Evolutionary conservation across 1,284 basidiomycete species (phyloP).

Genomic region (Heterobasidion parviporum): DNA sequence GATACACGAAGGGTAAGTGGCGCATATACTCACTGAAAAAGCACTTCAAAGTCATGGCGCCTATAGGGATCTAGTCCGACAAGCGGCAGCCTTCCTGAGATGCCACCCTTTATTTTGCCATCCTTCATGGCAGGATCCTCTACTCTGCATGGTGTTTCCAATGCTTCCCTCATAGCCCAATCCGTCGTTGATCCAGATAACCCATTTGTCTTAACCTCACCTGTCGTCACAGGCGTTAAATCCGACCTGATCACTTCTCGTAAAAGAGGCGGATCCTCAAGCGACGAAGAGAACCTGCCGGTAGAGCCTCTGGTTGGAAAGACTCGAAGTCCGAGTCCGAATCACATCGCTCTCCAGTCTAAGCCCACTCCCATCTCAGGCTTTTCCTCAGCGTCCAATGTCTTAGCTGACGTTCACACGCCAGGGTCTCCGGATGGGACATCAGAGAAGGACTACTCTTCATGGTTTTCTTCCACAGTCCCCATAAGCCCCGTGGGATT

Average conservation of each 20-base stretch:
- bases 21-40: not conserved
- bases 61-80: not conserved
- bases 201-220: conserved; percentile 1
- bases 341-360: not conserved
- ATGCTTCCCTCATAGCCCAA: too few relatives aligned
- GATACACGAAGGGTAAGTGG: conserved; percentile 2
- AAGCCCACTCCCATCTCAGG: not conserved
- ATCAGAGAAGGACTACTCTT: conserved; percentile 1
- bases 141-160: not conserved
- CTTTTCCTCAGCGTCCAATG: not conserved
- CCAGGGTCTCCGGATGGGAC: not conserved
- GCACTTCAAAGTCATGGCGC: not conserved
- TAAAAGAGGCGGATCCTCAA: not conserved
- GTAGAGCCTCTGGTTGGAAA: not conserved
- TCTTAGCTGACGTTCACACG: not conserved
- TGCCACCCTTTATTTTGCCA: not conserved
- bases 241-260: not conserved
- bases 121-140: not conserved
- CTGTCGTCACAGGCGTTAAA: too few relatives aligned
- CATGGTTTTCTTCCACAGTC: not conserved
- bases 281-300: not conserved
- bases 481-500: not conserved
- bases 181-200: not conserved
- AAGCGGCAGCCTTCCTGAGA: not conserved
- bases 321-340: not conserved